Base-by-base conservation (phyloP, 345 rosid species). In the Rhodamnia argentea region DNA sequence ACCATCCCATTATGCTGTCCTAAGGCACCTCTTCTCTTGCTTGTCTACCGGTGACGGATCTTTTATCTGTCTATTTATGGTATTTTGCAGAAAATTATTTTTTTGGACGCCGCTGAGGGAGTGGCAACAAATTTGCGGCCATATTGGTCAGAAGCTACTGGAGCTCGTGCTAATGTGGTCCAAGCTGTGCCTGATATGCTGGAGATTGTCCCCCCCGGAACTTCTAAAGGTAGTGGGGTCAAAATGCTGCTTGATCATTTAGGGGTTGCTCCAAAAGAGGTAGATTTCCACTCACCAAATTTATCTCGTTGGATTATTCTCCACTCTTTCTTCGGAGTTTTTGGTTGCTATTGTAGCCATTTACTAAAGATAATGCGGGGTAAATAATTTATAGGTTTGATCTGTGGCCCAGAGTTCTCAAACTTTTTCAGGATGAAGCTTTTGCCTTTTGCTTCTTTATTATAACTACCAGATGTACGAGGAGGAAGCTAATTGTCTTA, bases 171-270 rank as follows among this genome's bases (percentile, higher is more conserved):
- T 75, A 92, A 47, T 85, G 94, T 96, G 44, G 91, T 95, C 57
- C 99, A 94, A 94, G 93, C 98, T 87, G 88, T 93, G 70, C 94
- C 95, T 26, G 96, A 95, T 89, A 96, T 94, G 97, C 96, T 98
- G 78, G 99, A 98, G 88, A 94, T 97, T 32, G 94, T 97, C 7
- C 98, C 98, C 52, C 91, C 88, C 4, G 94, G 95, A 87, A 97
- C 99, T 85, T 95, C 99, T 27, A 96, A 97, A 89, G 99, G 99
- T 10, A 91, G 88, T 42, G 95, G 99, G 87, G 95, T 97, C 40
- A 92, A 86, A 87, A 83, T 93, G 90, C 91, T 96, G 76, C 99
- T 94, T 84, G 91, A 94, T 88, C 98, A 97, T 92, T 91, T 96
- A 88, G 97, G 98, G 44, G 91, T 91, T 87, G 86, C 89, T 51